These are phyloP conservation scores for Porcisia deanei DNA, from an alignment of 208 protist genomes.

Conservation along the genomic window DNA sequence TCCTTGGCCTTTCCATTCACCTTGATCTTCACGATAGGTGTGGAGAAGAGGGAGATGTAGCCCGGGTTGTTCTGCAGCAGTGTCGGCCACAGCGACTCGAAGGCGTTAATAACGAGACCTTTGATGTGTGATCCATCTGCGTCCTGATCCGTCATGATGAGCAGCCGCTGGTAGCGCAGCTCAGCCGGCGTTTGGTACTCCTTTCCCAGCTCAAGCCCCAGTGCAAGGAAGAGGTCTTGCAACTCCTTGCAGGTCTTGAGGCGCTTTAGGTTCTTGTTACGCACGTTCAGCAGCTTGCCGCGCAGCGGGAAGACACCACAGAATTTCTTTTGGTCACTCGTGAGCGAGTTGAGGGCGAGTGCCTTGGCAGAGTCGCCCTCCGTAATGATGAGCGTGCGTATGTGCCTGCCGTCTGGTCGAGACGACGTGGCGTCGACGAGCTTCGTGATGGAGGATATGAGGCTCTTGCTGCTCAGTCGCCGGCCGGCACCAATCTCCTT, in stretches of 20 bases:
- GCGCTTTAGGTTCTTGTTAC: slow-evolving; percentile 92
- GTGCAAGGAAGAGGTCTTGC: slow-evolving; percentile 84
- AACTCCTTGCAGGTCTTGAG: slow-evolving; percentile 95
- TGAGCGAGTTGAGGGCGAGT: slow-evolving; percentile 96
- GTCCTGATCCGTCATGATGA: slow-evolving; percentile 99
- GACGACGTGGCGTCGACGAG: slow-evolving; percentile 93
- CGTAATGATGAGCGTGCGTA: slow-evolving; percentile 98
- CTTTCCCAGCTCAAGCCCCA: slow-evolving; percentile 84
- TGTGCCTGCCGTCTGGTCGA: slow-evolving; percentile 65
- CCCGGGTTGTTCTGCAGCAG: slow-evolving; percentile 92
- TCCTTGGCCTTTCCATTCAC: slow-evolving; percentile 73
- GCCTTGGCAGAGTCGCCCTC: slow-evolving; percentile 99
- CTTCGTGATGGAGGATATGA: slow-evolving; percentile 96
- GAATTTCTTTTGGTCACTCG: slow-evolving; percentile 95
- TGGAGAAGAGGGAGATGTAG: slow-evolving; percentile 97
- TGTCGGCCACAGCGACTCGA: slow-evolving; percentile 98
- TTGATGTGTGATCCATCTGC: slow-evolving; percentile 99
- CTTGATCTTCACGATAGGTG: slow-evolving; percentile 99
- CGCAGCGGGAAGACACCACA: slow-evolving; percentile 98
- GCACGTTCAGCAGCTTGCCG: slow-evolving; percentile 98
- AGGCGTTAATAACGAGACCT: slow-evolving; percentile 99
- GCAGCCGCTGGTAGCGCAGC: slow-evolving; percentile 99
- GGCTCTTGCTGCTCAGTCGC: slow-evolving; percentile 70
- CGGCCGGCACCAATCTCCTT: slow-evolving; percentile 77
- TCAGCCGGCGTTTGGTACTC: slow-evolving; percentile 66